These are phyloP conservation scores for Mortierella sp. DNA, from an alignment of 371 early-diverging fungal genomes.

Conservation along the genomic window DNA sequence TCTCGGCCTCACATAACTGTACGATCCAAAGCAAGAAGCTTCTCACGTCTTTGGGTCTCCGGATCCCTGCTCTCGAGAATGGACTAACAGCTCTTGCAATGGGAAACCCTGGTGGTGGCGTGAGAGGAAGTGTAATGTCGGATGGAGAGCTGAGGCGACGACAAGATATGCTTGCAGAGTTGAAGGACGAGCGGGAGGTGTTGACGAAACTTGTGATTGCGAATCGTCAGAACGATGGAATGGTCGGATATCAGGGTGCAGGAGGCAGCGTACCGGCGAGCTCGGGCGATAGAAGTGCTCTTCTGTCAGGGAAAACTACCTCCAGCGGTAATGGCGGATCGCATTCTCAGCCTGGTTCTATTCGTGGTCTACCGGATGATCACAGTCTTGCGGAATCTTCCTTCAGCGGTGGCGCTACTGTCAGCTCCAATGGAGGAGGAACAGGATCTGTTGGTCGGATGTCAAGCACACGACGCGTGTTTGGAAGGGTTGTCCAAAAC, in stretches of 20 bases:
- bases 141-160: constrained; percentile 80
- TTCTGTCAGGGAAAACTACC: constrained; percentile 26
- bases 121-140: constrained; percentile 58
- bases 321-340: constrained; percentile 1
- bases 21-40: constrained; percentile 81
- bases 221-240: constrained; percentile 60
- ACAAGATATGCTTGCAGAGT: constrained; percentile 78
- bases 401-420: constrained; percentile 15
- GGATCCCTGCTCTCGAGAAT: constrained; percentile 66
- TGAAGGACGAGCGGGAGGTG: constrained; percentile 79
- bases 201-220: constrained; percentile 63
- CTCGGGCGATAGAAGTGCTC: constrained; percentile 50
- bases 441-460: constrained; percentile 26
- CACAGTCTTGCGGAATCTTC: constrained; percentile 34
- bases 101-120: constrained; percentile 54
- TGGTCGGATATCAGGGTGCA: constrained; percentile 51
- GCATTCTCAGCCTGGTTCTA: constrained; percentile 21
- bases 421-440: constrained; percentile 6
- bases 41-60: constrained; percentile 60
- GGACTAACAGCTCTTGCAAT: constrained; percentile 65
- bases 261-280: constrained; percentile 56
- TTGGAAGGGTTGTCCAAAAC: constrained; percentile 69
- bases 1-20: constrained; percentile 78
- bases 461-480: constrained; percentile 63
- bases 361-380: constrained; percentile 31